Evolutionary conservation across 768 basidiomycete species (phyloP), one percentile per base, ranked within the genome.

Genomic region (Tubosaeta sp.): DNA sequence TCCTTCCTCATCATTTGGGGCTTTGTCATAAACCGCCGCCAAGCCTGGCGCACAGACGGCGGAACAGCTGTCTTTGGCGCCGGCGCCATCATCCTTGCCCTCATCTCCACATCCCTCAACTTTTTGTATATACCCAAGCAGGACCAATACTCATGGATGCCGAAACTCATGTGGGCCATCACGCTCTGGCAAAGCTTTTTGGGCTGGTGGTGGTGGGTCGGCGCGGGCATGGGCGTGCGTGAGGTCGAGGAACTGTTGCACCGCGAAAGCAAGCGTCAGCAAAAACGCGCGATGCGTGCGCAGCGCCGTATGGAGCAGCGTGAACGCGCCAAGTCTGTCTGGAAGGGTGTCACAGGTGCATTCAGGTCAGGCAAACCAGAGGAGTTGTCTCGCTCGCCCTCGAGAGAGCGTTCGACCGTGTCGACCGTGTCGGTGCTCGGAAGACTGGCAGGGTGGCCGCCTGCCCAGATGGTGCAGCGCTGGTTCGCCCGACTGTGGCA

Each of bases 131-230:
- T 99, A 34, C 84, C 86, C 10, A 73, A 74, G 47, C 84, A 88
- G 61, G 87, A 95, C 55, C 84, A 91, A 59, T 89, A 90, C 55
- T 73, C 82, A n/a, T 98, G 96, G 96, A 77, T 97, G 51, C 90
- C 92, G 1, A 82, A 85, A 21, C 75, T 97, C 46, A 82, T 92
- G 69, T 94, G 92, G 83, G 85, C 88, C 8, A 83, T 96, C 45
- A 82, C 97, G 11, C 79, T 98, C 18, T 99, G 96, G 96, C 96
- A 99, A 75, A 91, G 83, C 68, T 95, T 94, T 69, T 70, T 96
- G 19, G 93, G 90, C 0, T 97, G 92, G 91, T 97, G 94, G 94
- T 97, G 94, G 94, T 97, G 93, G 93, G 92, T 93, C 13, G 94
- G 94, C n/a, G 83, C 87, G 2, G 88, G 92, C 6, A 90, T 87